Conservation (phyloP, 2,329 filamentous ascomycete species). For the Penicillium sp. region DNA sequence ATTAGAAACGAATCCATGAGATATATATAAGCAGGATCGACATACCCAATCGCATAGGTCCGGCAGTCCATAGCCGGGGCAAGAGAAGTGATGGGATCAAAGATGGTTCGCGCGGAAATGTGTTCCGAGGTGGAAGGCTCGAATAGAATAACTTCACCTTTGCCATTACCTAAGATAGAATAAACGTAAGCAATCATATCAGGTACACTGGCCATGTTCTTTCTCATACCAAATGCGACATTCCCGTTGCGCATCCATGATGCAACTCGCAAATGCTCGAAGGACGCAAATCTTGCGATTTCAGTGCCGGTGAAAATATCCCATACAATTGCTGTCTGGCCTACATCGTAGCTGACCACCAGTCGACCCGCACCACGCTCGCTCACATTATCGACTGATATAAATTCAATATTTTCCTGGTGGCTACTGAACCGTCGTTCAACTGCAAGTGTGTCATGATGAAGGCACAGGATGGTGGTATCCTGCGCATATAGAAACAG, state of each 20-base stretch:
- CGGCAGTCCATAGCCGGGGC: constrained; percentile 86
- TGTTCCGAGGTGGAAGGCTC: constrained; percentile 92
- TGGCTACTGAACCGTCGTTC: constrained; percentile 85
- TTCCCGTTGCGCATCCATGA: constrained; percentile 98
- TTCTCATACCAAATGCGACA: constrained; percentile 81
- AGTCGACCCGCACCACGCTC: constrained; percentile 80
- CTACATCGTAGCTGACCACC: constrained; percentile 89
- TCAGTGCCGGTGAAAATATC: constrained; percentile 90
- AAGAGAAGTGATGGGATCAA: constrained; percentile 91
- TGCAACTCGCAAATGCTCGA: constrained; percentile 80
- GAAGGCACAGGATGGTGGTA: constrained; percentile 77
- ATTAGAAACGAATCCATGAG: not conserved
- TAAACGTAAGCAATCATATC: constrained; percentile 6
- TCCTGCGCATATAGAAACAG: constrained; percentile 88
- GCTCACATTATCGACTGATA: constrained; percentile 88
- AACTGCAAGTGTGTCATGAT: constrained; percentile 88
- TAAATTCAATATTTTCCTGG: constrained; percentile 75
- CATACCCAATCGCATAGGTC: constrained; percentile 93
- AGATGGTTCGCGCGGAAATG: constrained; percentile 85
- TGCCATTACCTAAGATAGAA: constrained; percentile 69
- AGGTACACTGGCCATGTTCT: not conserved
- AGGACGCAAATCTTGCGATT: constrained; percentile 87
- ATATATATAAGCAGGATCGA: constrained; percentile 16
- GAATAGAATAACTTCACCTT: constrained; percentile 92
- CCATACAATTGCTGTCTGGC: constrained; percentile 94